Conservation (phyloP, 495 filamentous ascomycete species). For the Aspergillus saccharolyticus region DNA sequence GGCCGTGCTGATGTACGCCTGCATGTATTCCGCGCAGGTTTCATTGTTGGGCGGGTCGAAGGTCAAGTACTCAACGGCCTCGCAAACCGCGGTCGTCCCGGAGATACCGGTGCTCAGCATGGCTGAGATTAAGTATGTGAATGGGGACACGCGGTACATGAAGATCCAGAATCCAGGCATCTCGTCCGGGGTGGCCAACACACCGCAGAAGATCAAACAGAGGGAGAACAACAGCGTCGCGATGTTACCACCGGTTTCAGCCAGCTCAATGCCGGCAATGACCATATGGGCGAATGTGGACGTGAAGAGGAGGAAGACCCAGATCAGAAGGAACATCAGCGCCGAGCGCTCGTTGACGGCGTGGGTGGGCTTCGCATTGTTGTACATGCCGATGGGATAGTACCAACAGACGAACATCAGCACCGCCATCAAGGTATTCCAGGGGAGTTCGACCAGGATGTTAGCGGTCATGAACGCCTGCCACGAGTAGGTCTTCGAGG, state of each 20-base stretch:
- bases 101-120: conserved; percentile 51
- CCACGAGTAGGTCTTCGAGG: conserved; percentile 73
- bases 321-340: conserved; percentile 45
- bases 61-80: conserved; percentile 45
- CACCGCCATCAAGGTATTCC: conserved; percentile 52
- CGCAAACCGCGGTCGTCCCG: conserved; percentile 48
- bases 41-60: conserved; percentile 31
- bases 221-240: conserved; percentile 44
- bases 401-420: conserved; percentile 58
- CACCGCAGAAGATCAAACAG: conserved; percentile 48
- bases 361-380: conserved; percentile 35
- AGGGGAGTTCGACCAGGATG: conserved; percentile 65
- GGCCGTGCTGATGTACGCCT: conserved; percentile 10
- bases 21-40: conserved; percentile 30
- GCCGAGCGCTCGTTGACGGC: conserved; percentile 36
- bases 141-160: conserved; percentile 48
- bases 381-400: conserved; percentile 50
- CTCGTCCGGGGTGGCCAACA: background rate
- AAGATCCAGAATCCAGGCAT: conserved; percentile 36
- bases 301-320: conserved; percentile 19
- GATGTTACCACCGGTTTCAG: conserved; percentile 38
- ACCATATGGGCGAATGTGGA: conserved; percentile 53
- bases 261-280: conserved; percentile 28
- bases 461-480: conserved; percentile 64
- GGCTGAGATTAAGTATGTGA: conserved; percentile 53